These are phyloP conservation scores for Farysia itapuensis DNA, from an alignment of 1,284 basidiomycete genomes.

Conservation along the genomic window DNA sequence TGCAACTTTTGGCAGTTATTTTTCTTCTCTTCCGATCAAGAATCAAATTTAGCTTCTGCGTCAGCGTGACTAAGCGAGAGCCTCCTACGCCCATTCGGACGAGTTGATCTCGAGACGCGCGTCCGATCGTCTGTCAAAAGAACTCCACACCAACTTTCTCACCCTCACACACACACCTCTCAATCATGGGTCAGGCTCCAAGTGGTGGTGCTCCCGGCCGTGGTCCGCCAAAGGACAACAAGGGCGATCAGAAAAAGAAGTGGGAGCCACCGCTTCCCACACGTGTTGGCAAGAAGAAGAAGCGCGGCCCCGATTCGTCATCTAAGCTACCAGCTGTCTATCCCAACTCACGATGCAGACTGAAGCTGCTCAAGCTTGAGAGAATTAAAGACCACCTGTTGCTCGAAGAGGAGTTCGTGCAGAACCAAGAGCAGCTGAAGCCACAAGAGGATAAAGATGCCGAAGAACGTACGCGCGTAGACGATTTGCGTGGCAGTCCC, in stretches of 20 bases:
- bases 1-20: no score
- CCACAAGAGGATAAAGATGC: conserved; percentile 88
- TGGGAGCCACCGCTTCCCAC: conserved; percentile 99
- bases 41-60: no score
- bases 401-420: conserved; percentile 95
- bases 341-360: conserved; percentile 91
- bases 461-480: conserved; percentile 89
- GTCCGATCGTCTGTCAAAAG: conserved; percentile 19
- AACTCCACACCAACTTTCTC: background rate
- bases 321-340: conserved; percentile 90
- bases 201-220: conserved; percentile 48
- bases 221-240: conserved; percentile 42
- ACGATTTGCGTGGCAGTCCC: conserved; percentile 89
- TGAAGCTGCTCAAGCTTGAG: conserved; percentile 93
- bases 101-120: no score
- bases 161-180: background rate
- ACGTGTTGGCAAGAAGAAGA: conserved; percentile 91
- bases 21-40: no score
- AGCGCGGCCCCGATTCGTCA: conserved; percentile 84
- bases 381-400: conserved; percentile 97
- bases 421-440: conserved; percentile 76
- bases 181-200: conserved; percentile 53
- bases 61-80: background rate
- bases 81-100: no score
- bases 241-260: conserved; percentile 75